Conservation (phyloP, 2,329 filamentous ascomycete species). For the Pseudogymnoascus sp. region DNA sequence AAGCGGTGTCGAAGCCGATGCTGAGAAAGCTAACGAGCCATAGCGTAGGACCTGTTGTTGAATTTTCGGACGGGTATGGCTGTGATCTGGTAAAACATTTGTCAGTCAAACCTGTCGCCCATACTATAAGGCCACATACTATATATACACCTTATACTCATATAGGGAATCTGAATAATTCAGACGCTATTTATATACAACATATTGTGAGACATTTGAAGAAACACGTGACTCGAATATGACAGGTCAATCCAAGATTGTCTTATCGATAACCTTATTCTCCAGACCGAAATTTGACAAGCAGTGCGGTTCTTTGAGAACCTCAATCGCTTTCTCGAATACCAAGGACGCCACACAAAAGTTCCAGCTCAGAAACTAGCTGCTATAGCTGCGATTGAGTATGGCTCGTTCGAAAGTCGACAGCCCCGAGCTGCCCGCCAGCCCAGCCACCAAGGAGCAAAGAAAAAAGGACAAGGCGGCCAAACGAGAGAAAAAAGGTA, state of each 20-base stretch:
- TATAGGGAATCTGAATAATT: background rate
- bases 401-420: background rate
- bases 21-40: conserved; percentile 18
- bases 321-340: background rate
- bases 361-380: background rate
- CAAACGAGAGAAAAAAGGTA: conserved; percentile 8
- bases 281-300: conserved; percentile 3
- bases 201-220: background rate
- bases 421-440: background rate
- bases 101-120: background rate
- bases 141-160: background rate
- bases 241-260: background rate
- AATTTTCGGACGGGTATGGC: background rate
- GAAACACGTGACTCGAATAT: background rate
- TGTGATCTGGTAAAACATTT: background rate
- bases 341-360: background rate
- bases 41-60: background rate
- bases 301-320: background rate
- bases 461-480: background rate
- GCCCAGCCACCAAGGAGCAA: background rate
- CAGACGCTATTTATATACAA: background rate
- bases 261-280: conserved; percentile 7
- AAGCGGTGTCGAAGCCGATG: conserved; percentile 21
- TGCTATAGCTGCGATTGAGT: background rate
- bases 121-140: background rate